Evolutionary conservation across 2,329 filamentous ascomycete species (phyloP).

Genomic region (Colletotrichum filicis): DNA sequence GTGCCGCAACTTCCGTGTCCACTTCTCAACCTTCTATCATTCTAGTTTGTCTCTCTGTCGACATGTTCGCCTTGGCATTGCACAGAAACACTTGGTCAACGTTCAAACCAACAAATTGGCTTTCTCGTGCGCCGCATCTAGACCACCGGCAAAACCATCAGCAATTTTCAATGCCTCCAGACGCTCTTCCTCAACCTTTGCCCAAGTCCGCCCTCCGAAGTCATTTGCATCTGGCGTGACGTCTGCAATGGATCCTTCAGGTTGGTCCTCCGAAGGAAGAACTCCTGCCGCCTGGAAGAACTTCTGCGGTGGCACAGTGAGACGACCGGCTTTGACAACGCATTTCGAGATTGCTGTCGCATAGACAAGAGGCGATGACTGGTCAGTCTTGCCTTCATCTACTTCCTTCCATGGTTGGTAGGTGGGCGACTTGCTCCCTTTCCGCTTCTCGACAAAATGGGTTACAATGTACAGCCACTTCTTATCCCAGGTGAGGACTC

Average conservation of each 20-base stretch:
- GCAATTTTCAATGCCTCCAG: slow-evolving; percentile 8
- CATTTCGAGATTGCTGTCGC: slow-evolving; percentile 83
- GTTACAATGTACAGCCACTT: slow-evolving; percentile 46
- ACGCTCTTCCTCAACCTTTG: slow-evolving; percentile 23
- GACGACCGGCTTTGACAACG: slow-evolving; percentile 82
- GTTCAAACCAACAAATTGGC: slow-evolving; percentile 8
- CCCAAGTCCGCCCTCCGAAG: slow-evolving; percentile 24
- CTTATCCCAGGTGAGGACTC: slow-evolving; percentile 43
- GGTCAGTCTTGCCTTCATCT: slow-evolving; percentile 50
- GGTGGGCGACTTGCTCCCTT: slow-evolving; percentile 49
- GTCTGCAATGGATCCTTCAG: background rate
- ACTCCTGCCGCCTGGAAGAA: slow-evolving; percentile 26
- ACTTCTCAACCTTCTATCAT: too few relatives aligned
- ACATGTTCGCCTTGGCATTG: background rate
- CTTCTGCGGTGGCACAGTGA: slow-evolving; percentile 79
- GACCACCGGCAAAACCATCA: slow-evolving; percentile 14
- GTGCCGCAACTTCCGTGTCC: too few relatives aligned
- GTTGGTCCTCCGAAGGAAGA: background rate
- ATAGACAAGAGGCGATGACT: slow-evolving; percentile 45
- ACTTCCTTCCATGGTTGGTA: slow-evolving; percentile 56
- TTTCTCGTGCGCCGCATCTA: slow-evolving; percentile 25
- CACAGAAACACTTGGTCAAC: background rate
- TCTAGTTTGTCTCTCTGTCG: too few relatives aligned
- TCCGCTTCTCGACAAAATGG: slow-evolving; percentile 42
- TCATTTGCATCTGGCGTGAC: background rate